Percentiles rank a stretch among this genome's conserved stretches.
phyloP scores from a whole-genome alignment of 192 early-diverging fungal genomes.

The Coemansia sp. region DNA sequence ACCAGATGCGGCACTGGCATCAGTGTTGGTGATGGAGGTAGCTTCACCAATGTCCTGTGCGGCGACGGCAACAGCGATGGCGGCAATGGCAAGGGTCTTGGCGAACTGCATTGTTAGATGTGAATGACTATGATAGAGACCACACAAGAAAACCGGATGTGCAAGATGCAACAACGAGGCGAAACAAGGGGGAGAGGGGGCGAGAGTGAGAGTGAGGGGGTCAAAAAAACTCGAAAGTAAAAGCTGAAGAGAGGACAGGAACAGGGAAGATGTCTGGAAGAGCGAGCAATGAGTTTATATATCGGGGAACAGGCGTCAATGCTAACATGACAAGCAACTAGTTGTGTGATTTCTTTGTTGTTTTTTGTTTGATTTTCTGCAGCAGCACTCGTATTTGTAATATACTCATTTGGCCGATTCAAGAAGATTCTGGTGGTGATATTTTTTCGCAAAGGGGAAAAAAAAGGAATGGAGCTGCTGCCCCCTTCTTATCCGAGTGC shows the following conservation, averaged over 20 bases:
- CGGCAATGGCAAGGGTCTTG: no score
- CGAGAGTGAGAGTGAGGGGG: background rate
- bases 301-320: background rate
- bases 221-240: slow-evolving; percentile 6
- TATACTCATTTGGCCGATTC: slow-evolving; percentile 1
- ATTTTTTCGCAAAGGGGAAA: background rate
- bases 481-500: no score
- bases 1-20: background rate
- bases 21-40: no score
- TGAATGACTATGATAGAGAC: background rate
- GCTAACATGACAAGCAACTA: background rate
- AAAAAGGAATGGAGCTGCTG: no score
- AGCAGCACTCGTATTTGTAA: background rate
- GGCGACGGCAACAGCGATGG: no score
- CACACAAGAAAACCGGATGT: background rate
- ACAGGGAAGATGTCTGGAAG: background rate
- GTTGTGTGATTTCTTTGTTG: background rate
- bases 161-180: background rate
- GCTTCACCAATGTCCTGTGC: no score
- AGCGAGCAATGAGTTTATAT: no score
- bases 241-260: slow-evolving; percentile 6
- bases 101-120: no score
- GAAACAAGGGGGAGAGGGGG: background rate
- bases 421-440: background rate
- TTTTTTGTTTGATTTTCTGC: background rate